Evolutionary conservation across 2,329 filamentous ascomycete species (phyloP).

Genomic region (Coniochaeta sp.): DNA sequence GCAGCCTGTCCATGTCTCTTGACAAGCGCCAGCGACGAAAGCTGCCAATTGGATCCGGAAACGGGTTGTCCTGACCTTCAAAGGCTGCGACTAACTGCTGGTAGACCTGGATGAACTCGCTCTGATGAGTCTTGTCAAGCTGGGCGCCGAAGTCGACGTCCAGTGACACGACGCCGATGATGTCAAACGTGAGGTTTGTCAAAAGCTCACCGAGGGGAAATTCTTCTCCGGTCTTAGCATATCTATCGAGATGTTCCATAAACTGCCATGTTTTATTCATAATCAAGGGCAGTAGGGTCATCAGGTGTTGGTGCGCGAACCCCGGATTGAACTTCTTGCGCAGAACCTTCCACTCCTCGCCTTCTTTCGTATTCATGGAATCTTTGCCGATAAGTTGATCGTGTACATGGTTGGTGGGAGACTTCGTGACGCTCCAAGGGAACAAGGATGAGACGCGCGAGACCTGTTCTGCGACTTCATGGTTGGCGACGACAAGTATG

Average conservation of each 20-base stretch:
- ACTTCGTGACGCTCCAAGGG: constrained; percentile 24
- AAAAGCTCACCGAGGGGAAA: constrained; percentile 24
- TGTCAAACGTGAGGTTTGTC: constrained; percentile 24
- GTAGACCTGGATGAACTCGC: constrained; percentile 21
- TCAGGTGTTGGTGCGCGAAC: constrained; percentile 29
- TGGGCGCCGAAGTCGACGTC: constrained; percentile 25
- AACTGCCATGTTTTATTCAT: constrained; percentile 25
- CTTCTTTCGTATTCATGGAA: constrained; percentile 15
- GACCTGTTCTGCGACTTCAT: constrained; percentile 29
- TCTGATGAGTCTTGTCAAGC: constrained; percentile 13
- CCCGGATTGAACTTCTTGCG: constrained; percentile 29
- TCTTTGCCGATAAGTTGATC: constrained; percentile 14
- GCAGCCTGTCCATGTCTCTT: constrained; percentile 13
- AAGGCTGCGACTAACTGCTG: constrained; percentile 13
- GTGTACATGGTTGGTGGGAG: constrained; percentile 17
- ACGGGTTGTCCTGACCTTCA: background rate
- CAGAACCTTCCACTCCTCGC: constrained; percentile 21
- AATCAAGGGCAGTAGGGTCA: constrained; percentile 25
- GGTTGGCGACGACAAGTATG: constrained; percentile 21
- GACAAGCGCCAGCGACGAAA: constrained; percentile 12
- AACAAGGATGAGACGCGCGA: constrained; percentile 21
- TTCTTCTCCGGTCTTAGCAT: constrained; percentile 15
- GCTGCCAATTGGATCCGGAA: background rate
- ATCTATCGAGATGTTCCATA: constrained; percentile 19
- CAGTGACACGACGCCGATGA: constrained; percentile 23